Percentiles rank a stretch among this genome's conserved stretches.
Conservation (phyloP, 495 filamentous ascomycete species). For the Penicillium psychrofluorescens region DNA sequence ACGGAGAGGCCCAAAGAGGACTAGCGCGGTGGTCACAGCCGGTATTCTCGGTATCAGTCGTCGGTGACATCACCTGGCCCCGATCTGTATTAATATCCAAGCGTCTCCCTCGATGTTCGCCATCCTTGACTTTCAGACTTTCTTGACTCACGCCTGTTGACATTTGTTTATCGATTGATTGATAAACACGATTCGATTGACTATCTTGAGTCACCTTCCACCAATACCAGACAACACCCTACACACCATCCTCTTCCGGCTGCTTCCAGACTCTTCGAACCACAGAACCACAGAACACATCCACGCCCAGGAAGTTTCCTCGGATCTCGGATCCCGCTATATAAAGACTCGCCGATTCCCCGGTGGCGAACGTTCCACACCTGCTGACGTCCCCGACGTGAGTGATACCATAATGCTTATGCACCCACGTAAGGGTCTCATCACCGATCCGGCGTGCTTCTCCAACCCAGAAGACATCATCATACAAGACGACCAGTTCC, state of each 20-base stretch:
- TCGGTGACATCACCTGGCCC: no score
- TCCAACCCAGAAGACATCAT: conserved; percentile 29
- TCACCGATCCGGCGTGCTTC: conserved; percentile 25
- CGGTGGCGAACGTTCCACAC: conserved; percentile 28
- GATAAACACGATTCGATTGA: no score
- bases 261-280: background rate
- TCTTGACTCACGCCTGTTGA: no score
- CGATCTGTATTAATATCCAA: no score
- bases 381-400: conserved; percentile 24
- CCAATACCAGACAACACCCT: background rate
- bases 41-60: no score
- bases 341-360: conserved; percentile 22
- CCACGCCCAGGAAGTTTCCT: background rate
- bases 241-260: background rate
- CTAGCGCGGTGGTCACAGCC: no score
- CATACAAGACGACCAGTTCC: conserved; percentile 41
- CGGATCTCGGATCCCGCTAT: conserved; percentile 15
- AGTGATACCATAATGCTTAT: conserved; percentile 40
- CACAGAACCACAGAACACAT: background rate
- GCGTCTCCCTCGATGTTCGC: no score
- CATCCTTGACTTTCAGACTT: no score
- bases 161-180: no score
- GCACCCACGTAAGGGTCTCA: conserved; percentile 44
- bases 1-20: no score
- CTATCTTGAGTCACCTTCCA: no score